These are phyloP conservation scores for Fusarium sp. DNA, from an alignment of 2,329 filamentous ascomycete genomes.

Conservation along the genomic window DNA sequence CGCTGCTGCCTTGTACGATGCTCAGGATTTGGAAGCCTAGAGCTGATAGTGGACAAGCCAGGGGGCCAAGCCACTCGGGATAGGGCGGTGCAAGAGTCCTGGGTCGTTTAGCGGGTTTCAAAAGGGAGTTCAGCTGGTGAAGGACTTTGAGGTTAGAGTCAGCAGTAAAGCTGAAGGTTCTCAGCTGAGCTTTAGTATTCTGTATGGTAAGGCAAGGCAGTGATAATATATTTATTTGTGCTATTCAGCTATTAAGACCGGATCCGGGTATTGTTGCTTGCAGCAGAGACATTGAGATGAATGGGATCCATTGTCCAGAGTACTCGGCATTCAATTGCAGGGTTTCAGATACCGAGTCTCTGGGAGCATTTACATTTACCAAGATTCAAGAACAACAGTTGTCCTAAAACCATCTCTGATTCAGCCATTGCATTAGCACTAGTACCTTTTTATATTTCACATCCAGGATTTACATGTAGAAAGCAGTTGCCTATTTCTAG, in stretches of 20 bases:
- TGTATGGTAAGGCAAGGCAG: not conserved
- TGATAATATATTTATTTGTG: not conserved
- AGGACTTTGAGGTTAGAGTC: conserved; percentile 4
- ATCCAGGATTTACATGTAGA: not conserved
- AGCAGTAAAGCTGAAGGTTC: not conserved
- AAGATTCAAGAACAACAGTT: not conserved
- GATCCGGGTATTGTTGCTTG: conserved; percentile 20
- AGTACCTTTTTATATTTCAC: not conserved
- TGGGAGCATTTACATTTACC: not conserved
- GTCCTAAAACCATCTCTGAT: not conserved
- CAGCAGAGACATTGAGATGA: conserved; percentile 10
- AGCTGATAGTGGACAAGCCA: conserved; percentile 27
- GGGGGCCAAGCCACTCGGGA: conserved; percentile 35
- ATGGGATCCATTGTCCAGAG: not conserved
- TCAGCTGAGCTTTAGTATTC: not conserved
- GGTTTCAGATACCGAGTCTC: not conserved
- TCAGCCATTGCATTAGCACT: not conserved
- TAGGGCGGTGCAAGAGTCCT: conserved; percentile 22
- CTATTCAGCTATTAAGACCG: not conserved
- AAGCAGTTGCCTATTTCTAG: not conserved
- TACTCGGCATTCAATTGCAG: not conserved
- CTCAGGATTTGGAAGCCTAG: conserved; percentile 24
- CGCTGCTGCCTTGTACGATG: conserved; percentile 43
- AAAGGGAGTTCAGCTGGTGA: conserved; percentile 6
- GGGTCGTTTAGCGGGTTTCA: conserved; percentile 40